Conservation (phyloP, 2,329 filamentous ascomycete species). For the Fusarium virguliforme region DNA sequence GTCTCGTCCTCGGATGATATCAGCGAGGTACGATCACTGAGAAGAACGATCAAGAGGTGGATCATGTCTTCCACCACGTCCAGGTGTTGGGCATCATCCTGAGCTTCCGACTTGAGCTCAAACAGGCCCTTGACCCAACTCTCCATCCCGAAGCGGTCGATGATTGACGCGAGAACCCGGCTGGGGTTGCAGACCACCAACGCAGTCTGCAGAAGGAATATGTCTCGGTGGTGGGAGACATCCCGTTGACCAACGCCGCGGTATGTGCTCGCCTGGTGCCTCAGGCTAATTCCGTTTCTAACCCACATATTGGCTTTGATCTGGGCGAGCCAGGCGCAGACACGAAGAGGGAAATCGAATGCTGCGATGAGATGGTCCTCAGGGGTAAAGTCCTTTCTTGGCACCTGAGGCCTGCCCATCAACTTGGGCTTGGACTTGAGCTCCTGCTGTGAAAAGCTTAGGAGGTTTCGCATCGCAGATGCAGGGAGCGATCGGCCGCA, state of each 20-base stretch:
- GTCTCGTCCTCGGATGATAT: constrained; percentile 77
- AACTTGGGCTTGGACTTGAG: constrained; percentile 76
- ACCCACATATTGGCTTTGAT: constrained; percentile 99
- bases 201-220: constrained; percentile 93
- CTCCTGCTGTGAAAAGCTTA: constrained; percentile 81
- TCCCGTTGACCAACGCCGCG: constrained; percentile 91
- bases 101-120: constrained; percentile 77
- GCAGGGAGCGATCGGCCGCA: constrained; percentile 83
- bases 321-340: constrained; percentile 96
- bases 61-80: constrained; percentile 97
- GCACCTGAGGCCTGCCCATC: constrained; percentile 73
- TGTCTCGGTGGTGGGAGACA: constrained; percentile 93
- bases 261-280: constrained; percentile 96
- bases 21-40: constrained; percentile 90
- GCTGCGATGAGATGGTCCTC: constrained; percentile 89
- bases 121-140: constrained; percentile 91
- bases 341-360: constrained; percentile 93
- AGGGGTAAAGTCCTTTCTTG: constrained; percentile 70
- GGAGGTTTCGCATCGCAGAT: constrained; percentile 76
- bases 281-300: constrained; percentile 93
- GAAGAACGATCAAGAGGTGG: constrained; percentile 89
- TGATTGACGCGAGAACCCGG: constrained; percentile 87
- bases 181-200: constrained; percentile 88
- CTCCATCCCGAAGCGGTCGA: constrained; percentile 92
- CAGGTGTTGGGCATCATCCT: constrained; percentile 89